A percentile compares a stretch with the other conserved stretches of the same genome.
phyloP scores from a whole-genome alignment of 495 filamentous ascomycete species.

The Penicillium pulvis region DNA sequence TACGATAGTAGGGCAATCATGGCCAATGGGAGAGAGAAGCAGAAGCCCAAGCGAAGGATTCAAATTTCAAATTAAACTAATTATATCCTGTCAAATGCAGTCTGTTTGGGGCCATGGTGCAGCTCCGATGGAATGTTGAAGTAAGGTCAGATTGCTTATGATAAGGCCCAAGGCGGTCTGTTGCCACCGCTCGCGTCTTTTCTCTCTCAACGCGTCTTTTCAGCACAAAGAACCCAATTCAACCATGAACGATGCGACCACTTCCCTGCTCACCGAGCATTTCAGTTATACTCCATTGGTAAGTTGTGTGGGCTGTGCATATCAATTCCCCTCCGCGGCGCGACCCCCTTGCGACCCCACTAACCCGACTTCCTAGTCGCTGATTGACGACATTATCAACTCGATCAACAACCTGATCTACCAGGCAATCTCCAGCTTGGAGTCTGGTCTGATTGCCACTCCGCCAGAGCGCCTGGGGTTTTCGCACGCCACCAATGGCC shows the following conservation, averaged over 20 bases:
- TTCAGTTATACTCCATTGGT: constrained; percentile 93
- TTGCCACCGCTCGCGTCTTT: constrained; percentile 24
- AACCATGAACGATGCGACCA: constrained; percentile 53
- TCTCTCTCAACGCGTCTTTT: constrained; percentile 20
- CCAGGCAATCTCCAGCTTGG: constrained; percentile 78
- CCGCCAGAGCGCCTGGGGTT: constrained; percentile 79
- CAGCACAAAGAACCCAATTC: constrained; percentile 5
- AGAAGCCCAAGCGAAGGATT: not conserved
- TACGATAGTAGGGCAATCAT: constrained; percentile 7
- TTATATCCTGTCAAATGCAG: not conserved
- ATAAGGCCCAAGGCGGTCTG: constrained; percentile 23
- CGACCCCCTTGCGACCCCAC: constrained; percentile 18
- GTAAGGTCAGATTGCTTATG: not conserved
- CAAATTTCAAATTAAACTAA: not conserved
- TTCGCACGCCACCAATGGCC: constrained; percentile 41
- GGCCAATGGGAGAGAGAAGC: not conserved
- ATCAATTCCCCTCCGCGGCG: not conserved
- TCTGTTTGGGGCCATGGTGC: not conserved
- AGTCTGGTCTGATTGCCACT: constrained; percentile 72
- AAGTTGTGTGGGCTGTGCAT: constrained; percentile 30
- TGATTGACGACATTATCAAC: constrained; percentile 98
- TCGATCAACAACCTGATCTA: constrained; percentile 88
- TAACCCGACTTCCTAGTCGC: constrained; percentile 57
- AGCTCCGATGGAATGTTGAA: constrained; percentile 10
- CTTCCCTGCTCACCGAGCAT: constrained; percentile 89